Evolutionary conservation across 2,329 filamentous ascomycete genomes (phyloP), one percentile per base, ranked within the genome.

Genomic region (Clathrospora elynae): DNA sequence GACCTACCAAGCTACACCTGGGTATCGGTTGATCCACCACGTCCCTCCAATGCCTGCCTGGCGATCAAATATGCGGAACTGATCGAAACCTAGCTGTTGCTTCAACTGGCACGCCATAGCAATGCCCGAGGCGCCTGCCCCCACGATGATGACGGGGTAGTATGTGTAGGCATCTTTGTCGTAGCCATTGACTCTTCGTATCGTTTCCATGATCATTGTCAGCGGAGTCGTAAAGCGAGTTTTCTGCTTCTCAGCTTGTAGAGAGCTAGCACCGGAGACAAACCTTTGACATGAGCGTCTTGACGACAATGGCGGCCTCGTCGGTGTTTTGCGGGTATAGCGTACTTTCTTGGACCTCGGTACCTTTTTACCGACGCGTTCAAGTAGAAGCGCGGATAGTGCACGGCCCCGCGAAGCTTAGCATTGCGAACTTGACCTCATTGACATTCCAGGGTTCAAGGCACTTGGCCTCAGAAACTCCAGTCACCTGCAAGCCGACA

Each of bases 21-120:
- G 83, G 62, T 86, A 86, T 20, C 75, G 71, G 60, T 85, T 86
- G 30, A 77, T 76, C 65, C 75, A 77, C 84, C 84, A 87, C 1
- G 83, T 85, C 6, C 84, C 84, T 20, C 83, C 83, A 29, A 85
- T 72, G 3, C 76, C 75, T 3, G 72, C 67, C 47, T 81, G 72
- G 9, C 78, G 73, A 16, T 86, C 84, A 46, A 85, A 85, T 57
- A 86, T 75, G 18, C 73, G 71, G 53, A 86, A 76, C 46, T 84
- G 80, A 48, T 78, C 76, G 39, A 82, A 81, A 19, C 75, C 76
- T 28, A 85, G 75, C 62, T 76, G 76, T 12, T 79, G 70, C 54
- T 82, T 79, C 36, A 86, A 63, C 16, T 78, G 77, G 28, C 79
- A 82, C 6, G 78, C 83, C 57, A 84, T 77, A 2, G 79, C 80